Percentiles rank a stretch among this genome's conserved stretches.
Conservation (phyloP, 805 yeast genomes). For the Grigorovia yakushimaensis region DNA sequence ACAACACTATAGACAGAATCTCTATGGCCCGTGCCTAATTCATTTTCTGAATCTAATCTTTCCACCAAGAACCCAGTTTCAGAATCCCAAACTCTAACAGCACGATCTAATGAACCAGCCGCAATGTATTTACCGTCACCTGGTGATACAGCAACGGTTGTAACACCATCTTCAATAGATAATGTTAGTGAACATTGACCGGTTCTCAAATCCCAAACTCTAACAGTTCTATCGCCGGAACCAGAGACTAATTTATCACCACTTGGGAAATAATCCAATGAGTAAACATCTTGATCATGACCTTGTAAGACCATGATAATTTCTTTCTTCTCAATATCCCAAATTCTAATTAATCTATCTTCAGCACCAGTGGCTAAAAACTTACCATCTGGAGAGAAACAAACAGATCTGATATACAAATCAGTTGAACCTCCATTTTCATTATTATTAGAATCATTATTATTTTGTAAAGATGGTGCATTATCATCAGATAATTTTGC, state of each 20-base stretch:
- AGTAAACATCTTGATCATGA: constrained; percentile 96
- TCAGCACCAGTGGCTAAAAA: constrained; percentile 91
- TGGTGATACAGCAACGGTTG: constrained; percentile 95
- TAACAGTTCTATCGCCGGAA: constrained; percentile 90
- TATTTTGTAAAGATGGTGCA: constrained; percentile 5
- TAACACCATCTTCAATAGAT: constrained; percentile 96
- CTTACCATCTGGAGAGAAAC: constrained; percentile 93
- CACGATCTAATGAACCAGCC: constrained; percentile 94
- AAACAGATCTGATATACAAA: constrained; percentile 86
- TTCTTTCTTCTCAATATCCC: constrained; percentile 84
- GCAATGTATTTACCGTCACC: constrained; percentile 91
- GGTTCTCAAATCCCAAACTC: constrained; percentile 87
- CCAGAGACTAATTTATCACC: constrained; percentile 92
- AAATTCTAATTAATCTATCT: constrained; percentile 82
- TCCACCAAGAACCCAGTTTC: constrained; percentile 87
- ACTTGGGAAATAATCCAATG: constrained; percentile 88
- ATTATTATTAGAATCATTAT: constrained; percentile 15
- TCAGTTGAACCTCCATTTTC: constrained; percentile 38
- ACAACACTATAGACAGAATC: constrained; percentile 94
- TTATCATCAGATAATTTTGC: constrained; percentile 78
- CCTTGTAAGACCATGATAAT: constrained; percentile 83
- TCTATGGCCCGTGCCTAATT: constrained; percentile 85
- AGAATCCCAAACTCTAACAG: constrained; percentile 95
- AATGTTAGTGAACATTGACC: constrained; percentile 84
- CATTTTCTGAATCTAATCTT: constrained; percentile 81